Percentiles rank a stretch among this genome's conserved stretches.
phyloP scores from a whole-genome alignment of 2,329 filamentous ascomycete species.

The Monosporascus sp. region DNA sequence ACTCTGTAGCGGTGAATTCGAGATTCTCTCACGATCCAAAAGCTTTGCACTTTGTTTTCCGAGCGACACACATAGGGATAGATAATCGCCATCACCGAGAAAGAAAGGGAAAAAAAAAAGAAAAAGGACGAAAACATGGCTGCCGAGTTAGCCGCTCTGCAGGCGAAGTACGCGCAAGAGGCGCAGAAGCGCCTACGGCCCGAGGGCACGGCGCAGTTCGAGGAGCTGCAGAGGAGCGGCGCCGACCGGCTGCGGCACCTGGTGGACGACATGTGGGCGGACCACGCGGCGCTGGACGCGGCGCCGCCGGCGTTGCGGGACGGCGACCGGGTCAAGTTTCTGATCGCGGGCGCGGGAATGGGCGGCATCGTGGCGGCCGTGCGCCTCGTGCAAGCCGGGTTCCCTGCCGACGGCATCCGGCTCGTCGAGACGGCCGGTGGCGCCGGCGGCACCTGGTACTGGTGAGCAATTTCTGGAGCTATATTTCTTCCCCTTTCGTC shows the following conservation, averaged over 20 bases:
- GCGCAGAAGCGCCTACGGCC: conserved; percentile 23
- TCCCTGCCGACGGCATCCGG: conserved; percentile 32
- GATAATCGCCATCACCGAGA: too few relatives aligned
- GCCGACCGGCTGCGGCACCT: conserved; percentile 22
- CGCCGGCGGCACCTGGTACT: conserved; percentile 47
- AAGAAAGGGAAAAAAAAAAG: too few relatives aligned
- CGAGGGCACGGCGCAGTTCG: conserved; percentile 20
- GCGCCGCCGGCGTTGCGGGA: conserved; percentile 11
- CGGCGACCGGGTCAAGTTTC: conserved; percentile 21
- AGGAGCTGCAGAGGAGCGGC: conserved; percentile 16
- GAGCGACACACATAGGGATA: too few relatives aligned
- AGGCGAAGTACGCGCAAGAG: conserved; percentile 22
- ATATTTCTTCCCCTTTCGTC: too few relatives aligned
- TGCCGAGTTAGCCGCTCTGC: conserved; percentile 14
- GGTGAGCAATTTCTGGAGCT: conserved; percentile 8
- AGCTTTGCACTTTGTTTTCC: too few relatives aligned
- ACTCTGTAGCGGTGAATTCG: too few relatives aligned
- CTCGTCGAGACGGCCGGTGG: conserved; percentile 37
- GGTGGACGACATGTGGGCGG: conserved; percentile 23
- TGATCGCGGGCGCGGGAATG: conserved; percentile 23
- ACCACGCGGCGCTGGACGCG: conserved; percentile 24
- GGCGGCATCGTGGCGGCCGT: conserved; percentile 21
- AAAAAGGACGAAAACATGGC: not conserved
- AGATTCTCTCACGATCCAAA: too few relatives aligned
- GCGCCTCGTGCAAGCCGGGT: conserved; percentile 29